phyloP scores from a whole-genome alignment of 768 basidiomycete species.

The Auricularia sp. region DNA sequence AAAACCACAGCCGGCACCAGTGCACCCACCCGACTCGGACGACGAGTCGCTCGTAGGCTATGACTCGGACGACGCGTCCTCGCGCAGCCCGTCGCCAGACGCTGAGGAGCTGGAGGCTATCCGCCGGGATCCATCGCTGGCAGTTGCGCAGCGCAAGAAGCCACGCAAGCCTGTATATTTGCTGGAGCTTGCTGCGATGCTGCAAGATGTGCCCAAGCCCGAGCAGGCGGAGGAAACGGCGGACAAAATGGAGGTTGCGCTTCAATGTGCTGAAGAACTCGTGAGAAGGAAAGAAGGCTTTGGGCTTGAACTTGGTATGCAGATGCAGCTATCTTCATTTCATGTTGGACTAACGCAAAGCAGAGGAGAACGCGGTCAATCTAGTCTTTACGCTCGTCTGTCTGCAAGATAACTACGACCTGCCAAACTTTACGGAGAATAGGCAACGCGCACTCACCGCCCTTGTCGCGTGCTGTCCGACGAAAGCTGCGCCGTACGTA shows the following conservation, averaged over 20 bases:
- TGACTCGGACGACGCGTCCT: slow-evolving; percentile 48
- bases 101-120: slow-evolving; percentile 73
- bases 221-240: slow-evolving; percentile 57
- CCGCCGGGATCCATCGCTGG: slow-evolving; percentile 76
- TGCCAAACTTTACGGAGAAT: slow-evolving; percentile 65
- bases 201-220: slow-evolving; percentile 50
- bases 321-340: neutral
- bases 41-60: slow-evolving; percentile 78
- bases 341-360: slow-evolving; percentile 3
- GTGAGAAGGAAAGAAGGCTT: slow-evolving; percentile 76
- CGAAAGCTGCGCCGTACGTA: slow-evolving; percentile 71
- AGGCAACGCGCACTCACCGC: slow-evolving; percentile 72
- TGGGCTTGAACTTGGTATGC: slow-evolving; percentile 81
- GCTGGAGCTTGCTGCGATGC: slow-evolving; percentile 66
- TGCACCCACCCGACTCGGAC: slow-evolving; percentile 52
- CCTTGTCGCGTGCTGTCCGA: slow-evolving; percentile 70
- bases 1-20: neutral
- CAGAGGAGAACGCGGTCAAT: slow-evolving; percentile 87
- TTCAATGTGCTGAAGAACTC: slow-evolving; percentile 70
- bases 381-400: slow-evolving; percentile 63
- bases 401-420: slow-evolving; percentile 77
- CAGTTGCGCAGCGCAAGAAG: slow-evolving; percentile 54
- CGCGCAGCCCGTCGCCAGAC: slow-evolving; percentile 72
- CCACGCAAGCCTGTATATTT: slow-evolving; percentile 83
- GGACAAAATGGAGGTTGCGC: slow-evolving; percentile 69